Evolutionary conservation across 2,329 filamentous ascomycete genomes (phyloP).

Genomic region (Cercospora janseana): DNA sequence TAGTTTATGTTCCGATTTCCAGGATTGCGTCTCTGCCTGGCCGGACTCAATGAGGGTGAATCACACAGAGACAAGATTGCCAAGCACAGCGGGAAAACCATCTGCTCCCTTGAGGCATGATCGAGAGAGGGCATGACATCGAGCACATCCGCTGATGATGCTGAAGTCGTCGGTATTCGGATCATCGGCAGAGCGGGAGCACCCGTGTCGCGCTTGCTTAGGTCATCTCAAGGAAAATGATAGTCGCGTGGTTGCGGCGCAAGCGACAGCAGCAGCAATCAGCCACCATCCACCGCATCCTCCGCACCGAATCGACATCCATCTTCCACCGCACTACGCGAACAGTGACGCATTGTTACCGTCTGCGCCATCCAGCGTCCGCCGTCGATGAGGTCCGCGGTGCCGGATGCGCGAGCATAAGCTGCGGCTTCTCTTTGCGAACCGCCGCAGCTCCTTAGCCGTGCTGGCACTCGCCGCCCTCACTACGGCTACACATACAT

Average conservation of each 20-base stretch:
- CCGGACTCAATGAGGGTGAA: neutral
- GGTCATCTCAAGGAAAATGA: constrained; percentile 1
- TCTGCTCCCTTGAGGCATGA: no score
- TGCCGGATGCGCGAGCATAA: constrained; percentile 15
- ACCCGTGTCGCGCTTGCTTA: neutral
- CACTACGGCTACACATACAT: no score
- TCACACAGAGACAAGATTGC: no score
- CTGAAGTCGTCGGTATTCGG: constrained; percentile 1
- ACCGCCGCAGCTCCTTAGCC: constrained; percentile 11
- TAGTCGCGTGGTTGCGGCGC: constrained; percentile 1
- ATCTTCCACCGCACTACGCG: neutral
- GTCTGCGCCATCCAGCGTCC: neutral
- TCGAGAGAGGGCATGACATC: no score
- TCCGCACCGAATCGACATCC: neutral
- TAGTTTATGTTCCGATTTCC: neutral
- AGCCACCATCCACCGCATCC: neutral
- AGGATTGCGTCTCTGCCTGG: neutral
- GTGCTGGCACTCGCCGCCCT: neutral
- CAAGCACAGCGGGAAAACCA: no score
- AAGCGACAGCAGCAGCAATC: neutral
- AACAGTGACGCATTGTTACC: constrained; percentile 1
- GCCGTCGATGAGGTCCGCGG: constrained; percentile 18
- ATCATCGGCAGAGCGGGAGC: neutral
- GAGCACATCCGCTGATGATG: neutral
- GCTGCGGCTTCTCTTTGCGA: constrained; percentile 17